A percentile compares a stretch with the other conserved stretches of the same genome.
Conservation (phyloP, 2,329 filamentous ascomycete species). For the Cercospora zeae-maydis region DNA sequence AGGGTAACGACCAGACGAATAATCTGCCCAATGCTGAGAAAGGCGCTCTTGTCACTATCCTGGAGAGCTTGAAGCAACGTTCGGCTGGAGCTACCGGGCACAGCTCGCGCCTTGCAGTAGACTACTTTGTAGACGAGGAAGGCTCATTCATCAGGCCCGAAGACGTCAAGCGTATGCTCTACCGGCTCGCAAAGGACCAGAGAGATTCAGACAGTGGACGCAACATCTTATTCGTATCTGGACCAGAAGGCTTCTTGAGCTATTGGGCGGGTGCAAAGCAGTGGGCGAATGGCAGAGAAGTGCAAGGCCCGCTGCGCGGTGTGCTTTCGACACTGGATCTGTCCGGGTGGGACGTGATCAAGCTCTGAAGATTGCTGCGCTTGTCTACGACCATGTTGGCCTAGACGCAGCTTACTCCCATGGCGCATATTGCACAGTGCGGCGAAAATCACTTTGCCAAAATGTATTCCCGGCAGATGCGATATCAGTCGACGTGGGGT, state of each 20-base stretch:
- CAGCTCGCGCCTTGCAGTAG: slow-evolving; percentile 54
- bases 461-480: not conserved
- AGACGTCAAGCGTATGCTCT: slow-evolving; percentile 35
- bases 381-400: not conserved
- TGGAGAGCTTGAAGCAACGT: slow-evolving; percentile 57
- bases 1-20: not conserved
- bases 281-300: slow-evolving; percentile 68
- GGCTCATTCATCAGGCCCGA: slow-evolving; percentile 56
- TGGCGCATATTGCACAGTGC: not conserved
- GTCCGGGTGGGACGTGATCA: slow-evolving; percentile 57
- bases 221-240: slow-evolving; percentile 77
- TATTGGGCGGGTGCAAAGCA: slow-evolving; percentile 76
- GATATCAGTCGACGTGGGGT: not conserved
- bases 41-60: slow-evolving; percentile 57
- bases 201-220: slow-evolving; percentile 37
- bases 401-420: not conserved
- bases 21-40: slow-evolving; percentile 29
- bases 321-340: slow-evolving; percentile 60
- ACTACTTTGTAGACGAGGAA: slow-evolving; percentile 82
- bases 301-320: slow-evolving; percentile 71
- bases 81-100: slow-evolving; percentile 4
- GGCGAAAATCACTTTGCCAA: not conserved
- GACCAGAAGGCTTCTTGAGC: slow-evolving; percentile 83
- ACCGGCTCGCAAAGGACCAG: slow-evolving; percentile 27
- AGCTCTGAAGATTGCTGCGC: slow-evolving; percentile 45